Evolutionary conservation across 2,329 filamentous ascomycete genomes (phyloP).

Genomic region (Neofusicoccum cordaticola): DNA sequence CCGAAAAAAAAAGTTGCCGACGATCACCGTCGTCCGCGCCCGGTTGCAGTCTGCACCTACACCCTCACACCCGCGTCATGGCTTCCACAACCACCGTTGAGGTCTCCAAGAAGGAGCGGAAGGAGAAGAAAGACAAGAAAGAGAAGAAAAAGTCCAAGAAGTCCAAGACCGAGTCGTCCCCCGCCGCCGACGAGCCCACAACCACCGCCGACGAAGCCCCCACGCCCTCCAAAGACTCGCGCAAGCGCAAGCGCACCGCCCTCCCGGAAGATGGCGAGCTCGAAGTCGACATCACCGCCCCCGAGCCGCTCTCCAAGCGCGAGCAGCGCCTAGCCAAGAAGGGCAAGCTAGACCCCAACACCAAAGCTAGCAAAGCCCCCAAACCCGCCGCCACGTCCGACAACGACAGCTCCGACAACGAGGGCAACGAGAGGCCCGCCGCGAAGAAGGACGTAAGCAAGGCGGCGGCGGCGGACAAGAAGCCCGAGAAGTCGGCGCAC

Average conservation of each 20-base stretch:
- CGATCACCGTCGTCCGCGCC: background rate
- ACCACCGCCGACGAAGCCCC: slow-evolving; percentile 13
- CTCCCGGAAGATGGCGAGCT: slow-evolving; percentile 57
- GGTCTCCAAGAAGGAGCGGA: slow-evolving; percentile 4
- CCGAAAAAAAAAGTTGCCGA: slow-evolving; percentile 13
- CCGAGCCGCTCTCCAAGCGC: slow-evolving; percentile 93
- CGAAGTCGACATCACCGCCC: slow-evolving; percentile 84
- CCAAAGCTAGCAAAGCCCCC: slow-evolving; percentile 18
- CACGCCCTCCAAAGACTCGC: slow-evolving; percentile 19
- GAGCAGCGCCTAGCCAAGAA: slow-evolving; percentile 88
- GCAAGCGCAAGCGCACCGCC: slow-evolving; percentile 59
- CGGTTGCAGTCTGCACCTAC: too few species aligned
- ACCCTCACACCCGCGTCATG: background rate
- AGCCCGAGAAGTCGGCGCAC: slow-evolving; percentile 64
- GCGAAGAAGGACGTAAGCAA: slow-evolving; percentile 21
- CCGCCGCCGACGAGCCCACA: slow-evolving; percentile 1
- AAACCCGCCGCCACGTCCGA: slow-evolving; percentile 18
- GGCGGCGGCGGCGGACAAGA: slow-evolving; percentile 24
- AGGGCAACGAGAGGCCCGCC: slow-evolving; percentile 27
- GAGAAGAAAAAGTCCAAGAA: slow-evolving; percentile 20
- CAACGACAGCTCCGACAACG: slow-evolving; percentile 30
- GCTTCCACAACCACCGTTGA: background rate
- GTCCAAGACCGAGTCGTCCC: background rate
- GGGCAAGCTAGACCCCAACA: slow-evolving; percentile 53
- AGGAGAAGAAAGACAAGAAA: slow-evolving; percentile 23